Conservation (phyloP, 495 filamentous ascomycete genomes). For the Apodospora peruviana region DNA sequence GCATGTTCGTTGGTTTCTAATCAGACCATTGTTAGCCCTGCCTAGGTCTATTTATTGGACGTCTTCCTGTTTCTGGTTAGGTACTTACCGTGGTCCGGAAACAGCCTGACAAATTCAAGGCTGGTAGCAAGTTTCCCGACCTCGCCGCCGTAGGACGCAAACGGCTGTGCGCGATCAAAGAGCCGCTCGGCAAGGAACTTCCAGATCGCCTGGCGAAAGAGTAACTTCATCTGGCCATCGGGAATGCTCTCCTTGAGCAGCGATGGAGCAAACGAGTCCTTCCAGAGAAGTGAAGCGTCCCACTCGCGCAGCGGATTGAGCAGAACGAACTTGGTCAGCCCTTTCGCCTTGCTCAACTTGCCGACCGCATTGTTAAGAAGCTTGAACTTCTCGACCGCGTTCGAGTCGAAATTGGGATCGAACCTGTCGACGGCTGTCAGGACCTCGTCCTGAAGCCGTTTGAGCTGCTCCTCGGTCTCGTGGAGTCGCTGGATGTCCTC, state of each 20-base stretch:
- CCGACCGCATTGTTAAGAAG: not conserved
- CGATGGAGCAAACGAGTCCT: not conserved
- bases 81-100: slow-evolving; percentile 1
- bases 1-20: not conserved
- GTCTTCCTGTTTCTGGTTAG: no score
- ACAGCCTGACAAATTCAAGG: not conserved
- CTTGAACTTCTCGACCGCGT: not conserved
- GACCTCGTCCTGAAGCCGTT: slow-evolving; percentile 1
- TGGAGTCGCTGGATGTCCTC: not conserved
- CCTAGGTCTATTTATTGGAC: no score
- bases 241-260: not conserved
- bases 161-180: not conserved
- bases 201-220: slow-evolving; percentile 3
- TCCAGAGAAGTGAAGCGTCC: not conserved
- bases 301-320: not conserved
- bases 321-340: not conserved
- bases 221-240: not conserved
- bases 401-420: slow-evolving; percentile 1
- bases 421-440: slow-evolving; percentile 1
- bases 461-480: not conserved
- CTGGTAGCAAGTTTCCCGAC: not conserved
- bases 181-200: not conserved
- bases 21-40: not conserved
- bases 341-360: not conserved
- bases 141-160: not conserved